phyloP scores from a whole-genome alignment of 345 rosid genomes.

The Boechera divaricarpa region DNA sequence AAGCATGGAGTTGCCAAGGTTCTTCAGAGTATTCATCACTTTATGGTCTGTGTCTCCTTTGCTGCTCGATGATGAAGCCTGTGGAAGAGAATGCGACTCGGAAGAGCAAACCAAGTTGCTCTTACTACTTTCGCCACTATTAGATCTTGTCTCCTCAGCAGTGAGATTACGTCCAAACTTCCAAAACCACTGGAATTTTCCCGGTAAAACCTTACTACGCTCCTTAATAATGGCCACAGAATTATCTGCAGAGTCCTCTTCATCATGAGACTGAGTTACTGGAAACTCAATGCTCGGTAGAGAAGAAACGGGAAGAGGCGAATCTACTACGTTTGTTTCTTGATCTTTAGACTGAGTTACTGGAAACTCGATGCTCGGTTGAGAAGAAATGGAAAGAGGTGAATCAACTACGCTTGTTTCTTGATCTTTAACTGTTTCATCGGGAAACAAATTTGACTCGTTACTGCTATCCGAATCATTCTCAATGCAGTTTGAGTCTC shows the following conservation, averaged over 20 bases:
- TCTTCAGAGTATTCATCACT: slow-evolving; percentile 68
- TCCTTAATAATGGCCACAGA: slow-evolving; percentile 50
- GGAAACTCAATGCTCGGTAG: slow-evolving; percentile 47
- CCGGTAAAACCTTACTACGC: slow-evolving; percentile 54
- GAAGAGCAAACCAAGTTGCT: slow-evolving; percentile 43
- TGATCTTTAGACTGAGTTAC: slow-evolving; percentile 43
- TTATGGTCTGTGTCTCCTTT: slow-evolving; percentile 78
- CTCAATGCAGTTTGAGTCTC: slow-evolving; percentile 60
- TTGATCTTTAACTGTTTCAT: slow-evolving; percentile 55
- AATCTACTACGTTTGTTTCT: slow-evolving; percentile 47
- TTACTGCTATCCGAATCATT: slow-evolving; percentile 66
- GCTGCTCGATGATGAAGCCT: slow-evolving; percentile 45
- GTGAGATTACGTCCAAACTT: slow-evolving; percentile 68
- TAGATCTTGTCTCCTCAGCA: slow-evolving; percentile 56
- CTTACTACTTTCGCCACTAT: slow-evolving; percentile 43
- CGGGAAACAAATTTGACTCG: slow-evolving; percentile 56
- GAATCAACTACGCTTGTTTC: slow-evolving; percentile 48
- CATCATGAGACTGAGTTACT: slow-evolving; percentile 37
- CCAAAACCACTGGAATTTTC: slow-evolving; percentile 96
- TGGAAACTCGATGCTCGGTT: slow-evolving; percentile 46
- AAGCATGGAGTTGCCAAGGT: slow-evolving; percentile 89
- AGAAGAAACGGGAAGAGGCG: slow-evolving; percentile 63
- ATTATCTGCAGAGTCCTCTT: slow-evolving; percentile 46
- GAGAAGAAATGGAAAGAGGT: slow-evolving; percentile 62
- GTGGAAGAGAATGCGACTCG: slow-evolving; percentile 43